Base-by-base conservation (phyloP, 2,329 filamentous ascomycete genomes). In the Moelleriella libera region DNA sequence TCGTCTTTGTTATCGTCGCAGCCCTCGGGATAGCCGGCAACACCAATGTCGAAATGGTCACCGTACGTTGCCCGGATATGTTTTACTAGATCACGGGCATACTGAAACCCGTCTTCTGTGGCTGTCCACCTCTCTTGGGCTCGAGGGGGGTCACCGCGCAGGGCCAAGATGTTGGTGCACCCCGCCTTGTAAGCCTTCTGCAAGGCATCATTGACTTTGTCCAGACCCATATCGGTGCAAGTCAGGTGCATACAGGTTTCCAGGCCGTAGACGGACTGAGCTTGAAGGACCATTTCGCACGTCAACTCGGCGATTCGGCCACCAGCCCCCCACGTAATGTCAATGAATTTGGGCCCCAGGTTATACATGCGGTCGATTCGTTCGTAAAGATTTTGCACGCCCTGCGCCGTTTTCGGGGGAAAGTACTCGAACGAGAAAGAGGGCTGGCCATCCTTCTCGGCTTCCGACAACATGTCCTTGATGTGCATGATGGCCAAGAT, bases 341-440 rank as follows among this genome's bases (percentile, higher is more conserved):
- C 92, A 64, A 98, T 88, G 71, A 98, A 98, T 60, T 89, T 84
- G 53, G 90, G 92, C 2, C 88, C 92, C 53, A 94, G 79, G 59
- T 83, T 80, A 67, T 95, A 88, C 92, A 98, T 98, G 68, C 89
- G 88, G 68, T 98, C 92, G 86, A 98, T 97, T 57, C 92, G 87
- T 58, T 98, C 92, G 74, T 98, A 98, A 49, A 98, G 82, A 66
- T 98, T 98, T 70, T 98, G 92, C 10, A 98, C 90, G 75, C 92
- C 92, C 69, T 92, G 87, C 9, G 87, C 85, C 6, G 92, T 98
- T 72, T 98, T 98, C 40, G 92, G 92, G 46, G 92, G 92, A 69
- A 98, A 98, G 75, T 95, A 98, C 67, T 98, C 92, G 72, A 98
- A 98, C 50, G 92, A 98, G 74, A 96, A 96, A 62, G 88, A 92